These are phyloP conservation scores for Rhodotorula taiwanensis DNA, from an alignment of 768 basidiomycete species.

Conservation along the genomic window DNA sequence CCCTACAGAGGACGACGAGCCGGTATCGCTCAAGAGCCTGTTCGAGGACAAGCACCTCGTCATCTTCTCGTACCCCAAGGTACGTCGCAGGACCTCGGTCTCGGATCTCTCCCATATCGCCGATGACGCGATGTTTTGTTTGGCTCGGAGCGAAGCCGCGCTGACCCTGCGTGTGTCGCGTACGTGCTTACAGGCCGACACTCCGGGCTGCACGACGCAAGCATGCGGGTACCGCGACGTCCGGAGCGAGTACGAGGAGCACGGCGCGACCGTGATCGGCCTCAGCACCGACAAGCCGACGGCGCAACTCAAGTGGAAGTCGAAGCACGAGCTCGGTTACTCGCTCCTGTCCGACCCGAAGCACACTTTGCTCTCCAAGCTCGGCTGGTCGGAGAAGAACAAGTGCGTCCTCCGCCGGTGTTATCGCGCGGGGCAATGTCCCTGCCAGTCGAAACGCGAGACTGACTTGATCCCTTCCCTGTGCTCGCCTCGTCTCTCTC, in stretches of 20 bases:
- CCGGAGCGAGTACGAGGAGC: slow-evolving; percentile 64
- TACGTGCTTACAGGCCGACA: background rate
- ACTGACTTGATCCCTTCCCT: too few relatives aligned
- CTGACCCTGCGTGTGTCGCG: too few relatives aligned
- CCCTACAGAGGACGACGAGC: slow-evolving; percentile 26
- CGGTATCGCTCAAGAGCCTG: slow-evolving; percentile 11
- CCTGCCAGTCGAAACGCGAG: too few relatives aligned
- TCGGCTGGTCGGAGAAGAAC: slow-evolving; percentile 66
- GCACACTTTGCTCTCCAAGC: slow-evolving; percentile 63
- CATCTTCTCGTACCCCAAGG: slow-evolving; percentile 64
- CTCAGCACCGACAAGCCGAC: slow-evolving; percentile 68
- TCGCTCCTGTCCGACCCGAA: slow-evolving; percentile 84
- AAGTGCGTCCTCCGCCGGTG: slow-evolving; percentile 50
- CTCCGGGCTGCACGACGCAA: slow-evolving; percentile 43
- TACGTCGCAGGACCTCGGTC: too few relatives aligned
- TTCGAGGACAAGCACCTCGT: slow-evolving; percentile 54
- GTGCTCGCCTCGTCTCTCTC: background rate
- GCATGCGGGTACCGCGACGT: slow-evolving; percentile 67
- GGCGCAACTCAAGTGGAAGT: slow-evolving; percentile 52
- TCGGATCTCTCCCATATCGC: too few relatives aligned
- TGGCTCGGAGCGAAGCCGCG: too few relatives aligned
- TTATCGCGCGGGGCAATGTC: too few relatives aligned
- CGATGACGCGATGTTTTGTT: background rate
- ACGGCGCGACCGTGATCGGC: slow-evolving; percentile 71
- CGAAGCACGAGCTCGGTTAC: slow-evolving; percentile 74